Base-by-base conservation (phyloP, 192 early-diverging fungal species). In the Bifiguratus adelaidae region DNA sequence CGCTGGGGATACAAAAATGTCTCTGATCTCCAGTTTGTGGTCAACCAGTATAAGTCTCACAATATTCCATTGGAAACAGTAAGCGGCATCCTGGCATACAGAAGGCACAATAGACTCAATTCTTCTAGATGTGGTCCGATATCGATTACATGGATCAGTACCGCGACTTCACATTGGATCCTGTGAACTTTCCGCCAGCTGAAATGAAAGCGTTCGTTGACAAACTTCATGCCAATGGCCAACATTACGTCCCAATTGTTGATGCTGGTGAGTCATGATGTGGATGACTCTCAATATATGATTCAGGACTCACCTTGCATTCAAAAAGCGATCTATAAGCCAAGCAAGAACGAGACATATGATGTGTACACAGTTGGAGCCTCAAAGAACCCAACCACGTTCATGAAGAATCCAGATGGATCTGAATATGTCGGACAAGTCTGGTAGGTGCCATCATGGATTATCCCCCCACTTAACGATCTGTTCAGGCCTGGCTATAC, bases 131-230 rank as follows among this genome's bases (percentile, higher is more conserved):
- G 15, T 82, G 80, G 80, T 76, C 70, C 8, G 80, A 82, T 48
- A 76, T 82, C 30, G 80, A 77, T 28, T 85, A 83, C 48, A 85
- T 85, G 83, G 77, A 82, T 30, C 20, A 34, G 6, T 65, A 50
- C 23, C 73, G 70, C 35, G 69, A 73, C 35, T 85, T 85, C 35
- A 73, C 83, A 1, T 79, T 70, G 30, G 72, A 80, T 35, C 60
- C 65, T 1, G 44, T 52, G 6, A 66, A 66, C 30, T 85, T 76
- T 49, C 79, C 83, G 0, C 46, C 67, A 6, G 35, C 51, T 2
- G 62, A 74, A 32, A 63, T 81, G 41, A 36, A 59, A 9, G 53
- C 48, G 16, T 66, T 80, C 44, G 66, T 73, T 1, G 45, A 60
- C 6, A 38, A 61, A n/a, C 50, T 76, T 24, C 68, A 72, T n/a